Percentiles rank a stretch among this genome's conserved stretches.
phyloP scores from a whole-genome alignment of 441 rosid species.

The Melastoma candidum region DNA sequence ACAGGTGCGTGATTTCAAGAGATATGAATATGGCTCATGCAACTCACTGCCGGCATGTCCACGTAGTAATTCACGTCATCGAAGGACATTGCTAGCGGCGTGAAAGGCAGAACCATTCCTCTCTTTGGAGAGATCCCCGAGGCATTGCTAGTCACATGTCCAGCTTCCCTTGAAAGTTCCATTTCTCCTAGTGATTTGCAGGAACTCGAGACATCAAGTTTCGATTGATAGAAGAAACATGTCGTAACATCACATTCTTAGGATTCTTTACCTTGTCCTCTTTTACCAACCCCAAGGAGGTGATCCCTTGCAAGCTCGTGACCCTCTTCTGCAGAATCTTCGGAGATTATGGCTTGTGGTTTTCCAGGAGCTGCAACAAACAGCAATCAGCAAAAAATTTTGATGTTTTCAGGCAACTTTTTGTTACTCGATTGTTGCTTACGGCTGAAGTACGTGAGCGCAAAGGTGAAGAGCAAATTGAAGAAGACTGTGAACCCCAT shows the following conservation, averaged over 20 bases:
- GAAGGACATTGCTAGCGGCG: constrained; percentile 83
- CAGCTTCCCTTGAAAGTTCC: too few relatives aligned
- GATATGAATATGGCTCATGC: background rate
- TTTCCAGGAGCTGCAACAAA: constrained; percentile 48
- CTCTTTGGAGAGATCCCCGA: constrained; percentile 35
- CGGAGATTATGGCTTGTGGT: constrained; percentile 57
- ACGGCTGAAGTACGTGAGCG: constrained; percentile 69
- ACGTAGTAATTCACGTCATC: constrained; percentile 65
- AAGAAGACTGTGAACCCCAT: constrained; percentile 49
- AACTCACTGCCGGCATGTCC: constrained; percentile 82
- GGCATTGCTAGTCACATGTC: too few relatives aligned
- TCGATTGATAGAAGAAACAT: too few relatives aligned
- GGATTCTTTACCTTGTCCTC: too few relatives aligned
- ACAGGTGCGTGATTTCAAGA: background rate
- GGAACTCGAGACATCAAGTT: too few relatives aligned
- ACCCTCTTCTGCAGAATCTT: constrained; percentile 37
- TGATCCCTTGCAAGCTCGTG: constrained; percentile 22
- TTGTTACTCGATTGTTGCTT: constrained; percentile 22
- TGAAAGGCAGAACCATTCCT: constrained; percentile 95
- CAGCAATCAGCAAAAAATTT: background rate
- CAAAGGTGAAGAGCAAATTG: constrained; percentile 55
- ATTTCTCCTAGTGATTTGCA: too few relatives aligned
- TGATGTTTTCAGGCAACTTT: background rate
- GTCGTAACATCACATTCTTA: too few relatives aligned
- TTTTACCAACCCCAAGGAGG: too few relatives aligned